Evolutionary conservation across 352 stramenopile genomes (phyloP), one percentile per base, ranked within the genome.

Genomic region (Pythium aquatile): DNA sequence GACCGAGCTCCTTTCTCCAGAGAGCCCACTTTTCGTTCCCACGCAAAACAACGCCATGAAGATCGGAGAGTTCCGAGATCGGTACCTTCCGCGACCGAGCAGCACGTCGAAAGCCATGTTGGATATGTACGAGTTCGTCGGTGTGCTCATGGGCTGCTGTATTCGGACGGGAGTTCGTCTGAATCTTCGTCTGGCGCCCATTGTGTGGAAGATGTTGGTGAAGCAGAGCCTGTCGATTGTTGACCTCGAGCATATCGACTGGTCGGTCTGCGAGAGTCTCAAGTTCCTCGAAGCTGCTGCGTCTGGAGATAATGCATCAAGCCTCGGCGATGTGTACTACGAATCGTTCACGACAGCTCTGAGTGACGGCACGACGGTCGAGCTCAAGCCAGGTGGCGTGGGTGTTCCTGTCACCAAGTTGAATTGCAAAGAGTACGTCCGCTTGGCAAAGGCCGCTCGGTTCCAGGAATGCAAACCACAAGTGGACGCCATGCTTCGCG

Each of bases 161-260:
- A 63, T 93, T 2, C 77, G 85, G n/a, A 93, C 85, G 5, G 85
- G 85, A 0, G 85, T 93, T 20, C 76, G 81, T 3, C 65, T 93
- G 33, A 90, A 90, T 30, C 69, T 93, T 44, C 81, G 81, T 24
- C 53, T 93, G 32, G 83, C 85, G 5, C 85, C 85, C 17, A 73
- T 91, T 16, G 75, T 91, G 37, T 93, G 85, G 85, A 93, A 93
- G 59, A 77, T 90, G 72, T 55, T 93, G 3, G 85, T 91, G 32
- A 86, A 90, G 40, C 82, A 93, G 55, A 88, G 68, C n/a, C 63
- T 91, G 3, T 58, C 73, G 14, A 70, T 85, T 8, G 61, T 75
- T 4, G 85, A 93, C 42, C 65, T 93, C 0, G 77, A 90, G 33
- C 79, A 76, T 49, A 75, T 93, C 28, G 81, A 89, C 46, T 69